Conservation (phyloP, 2,329 filamentous ascomycete species). For the Aspergillus transmontanensis region DNA sequence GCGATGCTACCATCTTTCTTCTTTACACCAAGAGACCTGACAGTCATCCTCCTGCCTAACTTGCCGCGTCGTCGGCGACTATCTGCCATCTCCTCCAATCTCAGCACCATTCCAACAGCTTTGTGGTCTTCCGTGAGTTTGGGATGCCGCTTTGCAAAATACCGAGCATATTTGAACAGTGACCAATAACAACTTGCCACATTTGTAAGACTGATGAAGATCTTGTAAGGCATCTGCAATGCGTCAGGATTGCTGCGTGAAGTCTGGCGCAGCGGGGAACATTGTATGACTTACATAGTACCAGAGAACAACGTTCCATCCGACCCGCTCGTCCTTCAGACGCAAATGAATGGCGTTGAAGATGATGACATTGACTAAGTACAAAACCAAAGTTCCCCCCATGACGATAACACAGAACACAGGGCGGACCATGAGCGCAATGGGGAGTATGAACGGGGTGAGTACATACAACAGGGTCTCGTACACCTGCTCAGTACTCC, state of each 20-base stretch:
- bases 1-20: not conserved
- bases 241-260: not conserved
- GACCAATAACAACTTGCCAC: conserved; percentile 46
- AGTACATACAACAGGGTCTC: conserved; percentile 51
- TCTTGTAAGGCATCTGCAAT: conserved; percentile 43
- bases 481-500: conserved; percentile 41
- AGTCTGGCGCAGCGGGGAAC: not conserved
- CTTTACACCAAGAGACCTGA: conserved; percentile 9
- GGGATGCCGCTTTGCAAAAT: conserved; percentile 51
- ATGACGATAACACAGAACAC: conserved; percentile 44
- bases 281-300: conserved; percentile 39
- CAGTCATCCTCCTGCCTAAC: conserved; percentile 15
- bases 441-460: conserved; percentile 50
- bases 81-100: conserved; percentile 20
- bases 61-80: not conserved
- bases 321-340: conserved; percentile 47
- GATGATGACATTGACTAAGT: conserved; percentile 47
- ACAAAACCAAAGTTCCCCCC: conserved; percentile 42
- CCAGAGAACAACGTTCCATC: conserved; percentile 38
- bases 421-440: conserved; percentile 48
- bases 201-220: conserved; percentile 49
- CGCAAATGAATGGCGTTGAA: conserved; percentile 55
- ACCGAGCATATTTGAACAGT: conserved; percentile 49
- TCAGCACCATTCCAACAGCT: conserved; percentile 36
- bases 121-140: conserved; percentile 53